These are phyloP conservation scores for Candida sanyaensis DNA, from an alignment of 1,139 yeast genomes.

Conservation along the genomic window DNA sequence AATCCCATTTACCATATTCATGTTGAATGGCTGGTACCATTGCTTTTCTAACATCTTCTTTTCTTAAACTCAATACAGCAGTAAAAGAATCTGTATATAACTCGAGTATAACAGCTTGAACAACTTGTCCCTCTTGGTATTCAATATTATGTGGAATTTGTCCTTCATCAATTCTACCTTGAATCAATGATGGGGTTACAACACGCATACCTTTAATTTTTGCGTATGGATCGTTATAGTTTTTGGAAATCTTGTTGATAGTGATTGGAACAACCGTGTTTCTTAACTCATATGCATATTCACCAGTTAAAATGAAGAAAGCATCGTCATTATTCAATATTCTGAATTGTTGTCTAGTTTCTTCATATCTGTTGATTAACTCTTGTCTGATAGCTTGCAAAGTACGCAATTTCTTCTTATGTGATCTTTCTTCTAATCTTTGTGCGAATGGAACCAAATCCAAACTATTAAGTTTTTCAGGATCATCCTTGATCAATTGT, in stretches of 20 bases:
- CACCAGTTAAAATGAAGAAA: constrained; percentile 90
- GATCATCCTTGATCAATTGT: constrained; percentile 77
- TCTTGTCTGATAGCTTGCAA: constrained; percentile 88
- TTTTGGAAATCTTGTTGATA: constrained; percentile 55
- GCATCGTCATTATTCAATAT: constrained; percentile 69
- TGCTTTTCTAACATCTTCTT: constrained; percentile 66
- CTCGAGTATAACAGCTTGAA: constrained; percentile 75
- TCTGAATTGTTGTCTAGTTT: constrained; percentile 74
- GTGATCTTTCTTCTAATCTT: constrained; percentile 76
- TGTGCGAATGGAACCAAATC: constrained; percentile 93
- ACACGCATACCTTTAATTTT: constrained; percentile 52
- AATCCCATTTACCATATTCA: constrained; percentile 79
- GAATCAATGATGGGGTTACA: constrained; percentile 73
- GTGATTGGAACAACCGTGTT: constrained; percentile 83
- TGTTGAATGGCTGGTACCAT: constrained; percentile 50
- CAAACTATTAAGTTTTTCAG: constrained; percentile 84
- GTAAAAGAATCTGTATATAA: constrained; percentile 72
- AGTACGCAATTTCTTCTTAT: constrained; percentile 78
- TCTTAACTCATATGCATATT: constrained; percentile 63
- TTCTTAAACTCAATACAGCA: constrained; percentile 72
- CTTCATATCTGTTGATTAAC: constrained; percentile 83
- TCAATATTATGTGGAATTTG: constrained; percentile 58
- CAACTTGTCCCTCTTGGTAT: constrained; percentile 70
- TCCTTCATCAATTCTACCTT: constrained; percentile 69
- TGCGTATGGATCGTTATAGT: constrained; percentile 37